Evolutionary conservation across 2,329 filamentous ascomycete genomes (phyloP).

Genomic region (Teratosphaeriaceae sp.): DNA sequence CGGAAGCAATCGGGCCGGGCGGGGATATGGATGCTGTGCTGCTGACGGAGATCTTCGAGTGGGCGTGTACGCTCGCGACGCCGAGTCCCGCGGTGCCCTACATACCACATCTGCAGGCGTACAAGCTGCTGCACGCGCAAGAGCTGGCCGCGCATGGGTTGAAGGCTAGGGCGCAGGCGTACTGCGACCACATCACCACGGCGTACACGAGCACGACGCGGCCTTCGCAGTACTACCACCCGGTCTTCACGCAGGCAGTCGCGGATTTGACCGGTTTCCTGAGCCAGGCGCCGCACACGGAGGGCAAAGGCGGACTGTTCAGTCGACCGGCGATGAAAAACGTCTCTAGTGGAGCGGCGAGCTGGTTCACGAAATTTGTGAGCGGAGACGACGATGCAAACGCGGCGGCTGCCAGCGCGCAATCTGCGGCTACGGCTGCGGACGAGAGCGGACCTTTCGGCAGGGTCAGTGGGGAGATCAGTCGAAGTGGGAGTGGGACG

Average conservation of each 20-base stretch:
- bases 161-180: constrained; percentile 76
- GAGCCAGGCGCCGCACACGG: constrained; percentile 67
- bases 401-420: constrained; percentile 35
- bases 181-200: constrained; percentile 76
- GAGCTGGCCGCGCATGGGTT: constrained; percentile 77
- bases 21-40: constrained; percentile 81
- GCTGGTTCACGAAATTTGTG: constrained; percentile 93
- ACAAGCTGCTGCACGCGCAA: constrained; percentile 85
- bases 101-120: constrained; percentile 77
- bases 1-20: constrained; percentile 46
- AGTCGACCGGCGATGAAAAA: constrained; percentile 94
- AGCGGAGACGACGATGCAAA: constrained; percentile 73
- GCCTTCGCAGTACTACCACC: constrained; percentile 79
- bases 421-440: background rate
- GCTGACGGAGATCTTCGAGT: constrained; percentile 95
- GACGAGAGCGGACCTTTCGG: constrained; percentile 50
- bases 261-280: constrained; percentile 80
- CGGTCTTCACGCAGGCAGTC: constrained; percentile 63
- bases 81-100: constrained; percentile 27
- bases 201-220: constrained; percentile 76
- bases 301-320: constrained; percentile 71
- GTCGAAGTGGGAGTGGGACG: constrained; percentile 57
- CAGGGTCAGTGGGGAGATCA: constrained; percentile 63
- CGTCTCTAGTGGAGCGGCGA: constrained; percentile 84
- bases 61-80: constrained; percentile 62